A percentile compares a stretch with the other conserved stretches of the same genome.
phyloP scores from a whole-genome alignment of 805 yeast genomes.

The Kodamaea fukazawae region DNA sequence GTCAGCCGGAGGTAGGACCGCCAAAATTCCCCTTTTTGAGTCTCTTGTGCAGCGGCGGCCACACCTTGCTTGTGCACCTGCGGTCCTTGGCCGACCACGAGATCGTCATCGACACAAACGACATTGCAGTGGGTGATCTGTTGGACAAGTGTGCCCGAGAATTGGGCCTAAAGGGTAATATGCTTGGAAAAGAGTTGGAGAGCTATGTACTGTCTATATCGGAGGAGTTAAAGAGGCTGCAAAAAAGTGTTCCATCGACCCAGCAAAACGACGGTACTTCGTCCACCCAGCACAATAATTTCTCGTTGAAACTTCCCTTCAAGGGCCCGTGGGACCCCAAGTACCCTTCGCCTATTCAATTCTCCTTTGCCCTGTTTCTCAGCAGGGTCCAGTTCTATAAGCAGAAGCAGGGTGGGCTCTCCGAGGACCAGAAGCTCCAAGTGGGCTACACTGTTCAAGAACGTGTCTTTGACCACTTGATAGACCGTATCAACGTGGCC shows the following conservation, averaged over 20 bases:
- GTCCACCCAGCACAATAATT: conserved; percentile 13
- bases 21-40: conserved; percentile 71
- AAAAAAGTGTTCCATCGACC: no score
- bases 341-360: conserved; percentile 34
- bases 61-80: conserved; percentile 80
- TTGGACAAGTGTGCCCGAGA: conserved; percentile 90
- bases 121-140: conserved; percentile 92
- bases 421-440: conserved; percentile 45
- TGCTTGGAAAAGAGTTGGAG: conserved; percentile 86
- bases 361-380: conserved; percentile 77
- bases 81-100: conserved; percentile 61
- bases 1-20: conserved; percentile 46
- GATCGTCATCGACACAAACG: conserved; percentile 70
- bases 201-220: conserved; percentile 39
- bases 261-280: no score
- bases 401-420: conserved; percentile 19
- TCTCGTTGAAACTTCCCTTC: conserved; percentile 31
- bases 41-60: conserved; percentile 89
- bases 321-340: conserved; percentile 28
- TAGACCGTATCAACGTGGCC: conserved; percentile 58
- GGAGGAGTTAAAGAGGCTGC: conserved; percentile 22
- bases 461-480: conserved; percentile 67
- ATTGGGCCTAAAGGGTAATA: conserved; percentile 73
- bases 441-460: conserved; percentile 62
- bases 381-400: conserved; percentile 46